Base-by-base conservation (phyloP, 805 yeast species). In the Metschnikowia cubensis region DNA sequence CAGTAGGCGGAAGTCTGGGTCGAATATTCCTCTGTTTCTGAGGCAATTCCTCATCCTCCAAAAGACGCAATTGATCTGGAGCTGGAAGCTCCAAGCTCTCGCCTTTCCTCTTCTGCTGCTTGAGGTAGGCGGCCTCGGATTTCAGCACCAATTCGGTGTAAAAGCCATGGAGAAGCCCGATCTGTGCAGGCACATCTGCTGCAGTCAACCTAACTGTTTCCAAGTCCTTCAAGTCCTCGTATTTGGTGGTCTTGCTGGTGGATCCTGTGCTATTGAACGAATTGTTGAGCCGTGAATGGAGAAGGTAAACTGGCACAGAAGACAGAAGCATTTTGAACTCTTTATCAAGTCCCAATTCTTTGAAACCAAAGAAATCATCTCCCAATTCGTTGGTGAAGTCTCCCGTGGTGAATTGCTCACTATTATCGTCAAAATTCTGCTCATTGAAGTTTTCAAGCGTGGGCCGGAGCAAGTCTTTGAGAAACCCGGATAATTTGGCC, bases 341-440 rank as follows among this genome's bases (percentile, higher is more conserved):
- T 60, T 85, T 88, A 61, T 92, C 98, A 47, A 94, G 71, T 0
- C 99, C 99, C 43, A 94, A 74, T 57, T 92, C 98, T 63, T 81
- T 87, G 74, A 94, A 95, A 0, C 99, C 99, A 71, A 95, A 95
- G 77, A 91, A 94, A 69, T 94, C 99, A 60, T 92, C 99, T 6
- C 98, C 99, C 35, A 94, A 71, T 53, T 91, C 97, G 59, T 81
- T 85, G 1, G 97, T 86, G 65, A 94, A 94, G 61, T 91, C 97
- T 50, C 99, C 99, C 31, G 94, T 87, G 56, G 92, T 69, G 64
- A 91, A 94, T 66, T 92, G 96, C 55, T 94, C 97, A 60, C 96
- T 86, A 60, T 89, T 88, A 63, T 95, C 99, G 35, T 74, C 82
- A 66, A 94, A 94, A 56, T 83, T 86, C 48, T 80, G 77, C 61